Percentiles rank a stretch among this genome's conserved stretches.
These are phyloP conservation scores for Kalmusia sp. DNA, from an alignment of 2,329 filamentous ascomycete genomes.

Conservation along the genomic window DNA sequence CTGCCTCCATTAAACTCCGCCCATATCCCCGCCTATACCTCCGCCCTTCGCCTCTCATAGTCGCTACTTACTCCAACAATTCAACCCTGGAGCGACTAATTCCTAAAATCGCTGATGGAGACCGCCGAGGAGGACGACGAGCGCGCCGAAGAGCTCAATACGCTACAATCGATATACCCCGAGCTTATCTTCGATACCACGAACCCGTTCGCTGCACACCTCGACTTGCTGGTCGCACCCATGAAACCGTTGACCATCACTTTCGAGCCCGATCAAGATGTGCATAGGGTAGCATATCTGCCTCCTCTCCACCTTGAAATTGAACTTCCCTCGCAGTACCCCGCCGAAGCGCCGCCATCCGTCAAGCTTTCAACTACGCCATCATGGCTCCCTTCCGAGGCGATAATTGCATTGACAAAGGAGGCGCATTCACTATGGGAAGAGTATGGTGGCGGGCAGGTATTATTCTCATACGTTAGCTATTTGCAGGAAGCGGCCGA, in stretches of 20 bases:
- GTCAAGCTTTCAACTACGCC: slow-evolving; percentile 58
- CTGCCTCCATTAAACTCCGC: too few species aligned
- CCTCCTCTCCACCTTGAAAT: slow-evolving; percentile 63
- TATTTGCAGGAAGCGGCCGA: slow-evolving; percentile 66
- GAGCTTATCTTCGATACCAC: slow-evolving; percentile 61
- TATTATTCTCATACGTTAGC: slow-evolving; percentile 67
- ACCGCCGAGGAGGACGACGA: slow-evolving; percentile 58
- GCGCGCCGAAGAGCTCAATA: slow-evolving; percentile 64
- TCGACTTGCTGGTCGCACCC: slow-evolving; percentile 65
- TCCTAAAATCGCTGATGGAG: slow-evolving; percentile 34
- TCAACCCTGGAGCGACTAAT: too few species aligned
- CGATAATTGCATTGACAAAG: slow-evolving; percentile 53
- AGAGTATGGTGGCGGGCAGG: slow-evolving; percentile 63
- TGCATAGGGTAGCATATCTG: slow-evolving; percentile 60
- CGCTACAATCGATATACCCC: slow-evolving; percentile 68
- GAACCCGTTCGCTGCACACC: slow-evolving; percentile 53
- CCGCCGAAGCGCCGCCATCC: slow-evolving; percentile 58
- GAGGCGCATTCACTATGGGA: slow-evolving; percentile 64
- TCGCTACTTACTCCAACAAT: too few species aligned
- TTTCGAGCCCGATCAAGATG: slow-evolving; percentile 41
- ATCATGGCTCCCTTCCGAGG: slow-evolving; percentile 59
- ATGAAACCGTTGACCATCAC: slow-evolving; percentile 54
- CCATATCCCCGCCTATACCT: too few species aligned
- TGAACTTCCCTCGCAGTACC: slow-evolving; percentile 63
- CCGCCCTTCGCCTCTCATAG: too few species aligned